Evolutionary conservation across 129 eudicot genomes (phyloP).

Genomic region (Lactuca sativa): DNA sequence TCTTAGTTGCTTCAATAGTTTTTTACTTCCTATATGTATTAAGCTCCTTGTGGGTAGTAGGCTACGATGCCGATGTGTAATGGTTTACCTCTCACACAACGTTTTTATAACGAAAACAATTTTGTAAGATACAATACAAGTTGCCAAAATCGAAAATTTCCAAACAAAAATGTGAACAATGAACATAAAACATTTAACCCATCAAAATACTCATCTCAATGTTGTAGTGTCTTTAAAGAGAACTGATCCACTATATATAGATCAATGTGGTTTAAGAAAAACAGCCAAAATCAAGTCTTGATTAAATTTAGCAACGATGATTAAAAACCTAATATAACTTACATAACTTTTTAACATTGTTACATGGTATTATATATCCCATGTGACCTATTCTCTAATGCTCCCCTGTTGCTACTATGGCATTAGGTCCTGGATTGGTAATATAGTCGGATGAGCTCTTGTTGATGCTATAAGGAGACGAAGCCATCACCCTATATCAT

Average conservation of each 20-base stretch:
- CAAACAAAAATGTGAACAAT: neutral
- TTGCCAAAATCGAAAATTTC: neutral
- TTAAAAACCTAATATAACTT: constrained; percentile 26
- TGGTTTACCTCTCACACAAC: no score
- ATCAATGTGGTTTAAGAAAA: constrained; percentile 33
- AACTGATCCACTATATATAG: constrained; percentile 31
- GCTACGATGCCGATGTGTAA: no score
- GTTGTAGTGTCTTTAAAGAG: constrained; percentile 18
- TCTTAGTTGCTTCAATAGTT: no score
- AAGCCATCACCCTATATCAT: constrained; percentile 47
- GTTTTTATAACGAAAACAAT: neutral
- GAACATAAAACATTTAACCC: constrained; percentile 18
- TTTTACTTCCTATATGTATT: no score
- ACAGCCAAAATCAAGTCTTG: constrained; percentile 28
- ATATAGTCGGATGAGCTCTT: constrained; percentile 38
- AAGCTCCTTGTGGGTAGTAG: no score
- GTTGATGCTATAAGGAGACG: constrained; percentile 49
- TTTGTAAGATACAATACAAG: neutral
- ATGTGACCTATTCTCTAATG: constrained; percentile 22
- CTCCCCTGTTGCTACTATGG: constrained; percentile 29
- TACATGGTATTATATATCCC: constrained; percentile 5
- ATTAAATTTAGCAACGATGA: constrained; percentile 17
- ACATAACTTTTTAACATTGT: constrained; percentile 29
- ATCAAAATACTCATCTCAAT: constrained; percentile 14
- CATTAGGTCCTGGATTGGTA: constrained; percentile 22